Conservation (phyloP, 441 rosid species). For the Populus trichocarpa region DNA sequence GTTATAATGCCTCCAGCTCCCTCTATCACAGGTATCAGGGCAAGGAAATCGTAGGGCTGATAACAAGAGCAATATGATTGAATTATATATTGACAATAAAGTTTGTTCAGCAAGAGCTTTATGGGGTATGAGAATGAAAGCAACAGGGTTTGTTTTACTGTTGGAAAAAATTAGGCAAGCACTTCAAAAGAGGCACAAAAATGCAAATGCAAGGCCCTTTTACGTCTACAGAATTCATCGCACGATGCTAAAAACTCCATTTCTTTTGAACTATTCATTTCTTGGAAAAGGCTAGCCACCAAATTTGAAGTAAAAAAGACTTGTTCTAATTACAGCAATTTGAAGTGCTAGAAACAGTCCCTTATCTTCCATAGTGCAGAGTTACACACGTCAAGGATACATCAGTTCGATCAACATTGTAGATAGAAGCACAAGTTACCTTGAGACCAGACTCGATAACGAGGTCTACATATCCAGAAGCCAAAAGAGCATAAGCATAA, state of each 20-base stretch:
- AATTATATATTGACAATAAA: constrained; percentile 1
- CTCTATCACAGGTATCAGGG: constrained; percentile 86
- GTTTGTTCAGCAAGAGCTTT: neutral
- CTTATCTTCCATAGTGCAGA: neutral
- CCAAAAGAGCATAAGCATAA: constrained; percentile 94
- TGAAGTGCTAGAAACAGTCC: neutral
- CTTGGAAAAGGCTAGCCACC: neutral
- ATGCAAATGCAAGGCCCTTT: neutral
- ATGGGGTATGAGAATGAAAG: neutral
- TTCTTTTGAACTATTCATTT: neutral
- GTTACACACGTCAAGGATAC: neutral
- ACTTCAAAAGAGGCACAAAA: no score
- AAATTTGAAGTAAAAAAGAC: neutral
- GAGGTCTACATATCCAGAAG: constrained; percentile 95
- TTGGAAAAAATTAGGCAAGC: neutral
- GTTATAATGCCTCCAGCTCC: constrained; percentile 92
- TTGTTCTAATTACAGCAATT: neutral
- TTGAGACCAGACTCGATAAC: constrained; percentile 88
- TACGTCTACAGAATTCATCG: neutral
- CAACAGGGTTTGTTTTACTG: neutral
- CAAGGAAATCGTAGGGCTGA: constrained; percentile 95
- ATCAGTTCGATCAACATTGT: neutral
- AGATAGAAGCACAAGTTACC: constrained; percentile 39
- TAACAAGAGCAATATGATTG: neutral
- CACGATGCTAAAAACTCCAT: neutral